Evolutionary conservation across 2,329 filamentous ascomycete species (phyloP).

Genomic region (Sporothrix humicola): DNA sequence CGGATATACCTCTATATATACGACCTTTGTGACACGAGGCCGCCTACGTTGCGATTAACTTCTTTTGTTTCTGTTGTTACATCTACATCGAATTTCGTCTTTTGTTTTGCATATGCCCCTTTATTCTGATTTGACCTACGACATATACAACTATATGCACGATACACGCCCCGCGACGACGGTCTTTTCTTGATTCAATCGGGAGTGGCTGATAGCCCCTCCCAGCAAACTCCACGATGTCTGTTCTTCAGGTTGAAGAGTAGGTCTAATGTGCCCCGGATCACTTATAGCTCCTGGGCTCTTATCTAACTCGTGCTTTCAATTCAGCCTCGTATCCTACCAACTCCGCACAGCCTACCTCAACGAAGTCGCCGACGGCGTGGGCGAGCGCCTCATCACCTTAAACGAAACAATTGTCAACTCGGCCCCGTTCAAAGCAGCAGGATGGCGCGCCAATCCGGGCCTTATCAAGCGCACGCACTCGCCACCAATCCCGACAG

Average conservation of each 20-base stretch:
- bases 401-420: slow-evolving; percentile 81
- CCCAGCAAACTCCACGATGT: slow-evolving; percentile 44
- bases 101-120: neutral
- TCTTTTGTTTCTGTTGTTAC: neutral
- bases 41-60: neutral
- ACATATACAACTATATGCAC: neutral
- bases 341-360: slow-evolving; percentile 82
- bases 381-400: slow-evolving; percentile 82
- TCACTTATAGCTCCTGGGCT: neutral
- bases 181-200: neutral
- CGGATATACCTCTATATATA: neutral
- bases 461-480: slow-evolving; percentile 81
- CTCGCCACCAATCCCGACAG: slow-evolving; percentile 84
- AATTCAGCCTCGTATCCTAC: slow-evolving; percentile 74
- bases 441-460: slow-evolving; percentile 77
- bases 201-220: neutral
- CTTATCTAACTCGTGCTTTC: neutral
- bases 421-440: slow-evolving; percentile 79
- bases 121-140: neutral
- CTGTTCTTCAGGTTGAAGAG: slow-evolving; percentile 54
- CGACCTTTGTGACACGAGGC: slow-evolving; percentile 1
- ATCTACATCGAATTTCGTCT: too few species aligned
- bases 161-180: neutral
- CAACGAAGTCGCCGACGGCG: slow-evolving; percentile 78
- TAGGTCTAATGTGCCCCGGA: slow-evolving; percentile 39